phyloP scores from a whole-genome alignment of 306 rosid species.

The Acacia confusa region DNA sequence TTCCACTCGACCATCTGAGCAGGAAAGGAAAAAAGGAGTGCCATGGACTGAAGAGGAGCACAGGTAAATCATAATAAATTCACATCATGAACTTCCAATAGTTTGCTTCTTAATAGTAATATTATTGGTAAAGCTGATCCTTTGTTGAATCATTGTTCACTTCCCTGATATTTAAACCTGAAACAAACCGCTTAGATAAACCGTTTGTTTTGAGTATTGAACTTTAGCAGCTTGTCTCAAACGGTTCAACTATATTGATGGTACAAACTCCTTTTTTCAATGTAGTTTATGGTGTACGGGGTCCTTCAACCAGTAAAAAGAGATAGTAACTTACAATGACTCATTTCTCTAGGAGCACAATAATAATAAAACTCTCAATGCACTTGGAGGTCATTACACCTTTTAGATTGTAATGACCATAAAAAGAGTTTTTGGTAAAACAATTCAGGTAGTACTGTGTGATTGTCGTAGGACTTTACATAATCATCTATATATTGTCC shows the following conservation, averaged over 20 bases:
- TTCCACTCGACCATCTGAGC: conserved; percentile 64
- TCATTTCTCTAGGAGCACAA: background rate
- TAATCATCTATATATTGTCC: background rate
- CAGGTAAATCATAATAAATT: conserved; percentile 50
- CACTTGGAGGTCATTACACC: background rate
- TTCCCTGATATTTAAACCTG: conserved; percentile 3
- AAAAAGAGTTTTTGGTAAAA: background rate
- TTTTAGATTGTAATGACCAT: background rate
- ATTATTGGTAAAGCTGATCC: background rate
- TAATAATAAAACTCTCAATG: background rate
- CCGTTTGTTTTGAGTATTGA: conserved; percentile 13
- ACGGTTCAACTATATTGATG: background rate
- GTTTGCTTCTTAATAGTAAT: background rate
- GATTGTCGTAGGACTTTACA: conserved; percentile 25
- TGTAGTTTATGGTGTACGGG: too few relatives aligned
- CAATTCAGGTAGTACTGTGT: background rate
- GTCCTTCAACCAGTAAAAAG: background rate
- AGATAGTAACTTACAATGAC: background rate
- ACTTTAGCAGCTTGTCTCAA: background rate
- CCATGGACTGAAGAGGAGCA: conserved; percentile 96
- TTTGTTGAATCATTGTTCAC: conserved; percentile 17
- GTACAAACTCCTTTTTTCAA: too few relatives aligned
- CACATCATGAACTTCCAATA: background rate
- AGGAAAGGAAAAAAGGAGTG: conserved; percentile 87
- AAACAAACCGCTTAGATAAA: conserved; percentile 10